Evolutionary conservation across 208 protist species (phyloP).

Genomic region (Acanthamoeba royreba): DNA sequence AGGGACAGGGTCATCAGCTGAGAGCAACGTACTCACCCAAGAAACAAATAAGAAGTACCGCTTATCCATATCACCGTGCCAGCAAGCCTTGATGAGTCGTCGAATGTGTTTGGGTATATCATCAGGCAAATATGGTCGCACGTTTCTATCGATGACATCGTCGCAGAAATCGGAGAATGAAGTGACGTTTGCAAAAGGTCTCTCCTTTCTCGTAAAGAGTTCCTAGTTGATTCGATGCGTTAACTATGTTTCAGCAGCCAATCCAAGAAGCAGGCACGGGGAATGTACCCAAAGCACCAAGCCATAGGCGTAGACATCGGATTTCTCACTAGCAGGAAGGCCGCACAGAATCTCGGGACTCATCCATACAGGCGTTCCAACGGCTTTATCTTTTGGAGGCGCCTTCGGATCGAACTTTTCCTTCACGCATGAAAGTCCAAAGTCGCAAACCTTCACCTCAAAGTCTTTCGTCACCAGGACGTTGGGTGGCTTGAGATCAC

Average conservation of each 20-base stretch:
- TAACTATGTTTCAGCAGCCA: too few relatives aligned
- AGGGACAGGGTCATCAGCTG: not conserved
- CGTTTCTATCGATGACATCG: not conserved
- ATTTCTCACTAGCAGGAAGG: not conserved
- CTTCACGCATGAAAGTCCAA: slow-evolving; percentile 84
- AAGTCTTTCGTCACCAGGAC: slow-evolving; percentile 83
- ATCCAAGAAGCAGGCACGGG: too few relatives aligned
- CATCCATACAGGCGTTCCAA: slow-evolving; percentile 27
- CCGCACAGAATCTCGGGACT: not conserved
- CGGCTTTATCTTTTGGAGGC: not conserved
- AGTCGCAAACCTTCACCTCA: slow-evolving; percentile 89
- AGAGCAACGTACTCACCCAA: not conserved
- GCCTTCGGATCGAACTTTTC: not conserved
- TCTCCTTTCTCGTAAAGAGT: too few relatives aligned
- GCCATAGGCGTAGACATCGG: slow-evolving; percentile 26
- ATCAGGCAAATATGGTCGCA: not conserved
- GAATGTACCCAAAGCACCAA: not conserved
- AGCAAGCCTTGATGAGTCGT: not conserved
- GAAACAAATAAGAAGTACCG: not conserved
- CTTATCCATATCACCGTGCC: not conserved
- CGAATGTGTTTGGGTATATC: not conserved
- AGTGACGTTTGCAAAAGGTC: not conserved
- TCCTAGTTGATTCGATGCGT: too few relatives aligned
- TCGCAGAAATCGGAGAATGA: not conserved
- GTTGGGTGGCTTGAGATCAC: slow-evolving; percentile 91